These are phyloP conservation scores for Passalora sequoiae DNA, from an alignment of 2,329 filamentous ascomycete species.

Conservation along the genomic window DNA sequence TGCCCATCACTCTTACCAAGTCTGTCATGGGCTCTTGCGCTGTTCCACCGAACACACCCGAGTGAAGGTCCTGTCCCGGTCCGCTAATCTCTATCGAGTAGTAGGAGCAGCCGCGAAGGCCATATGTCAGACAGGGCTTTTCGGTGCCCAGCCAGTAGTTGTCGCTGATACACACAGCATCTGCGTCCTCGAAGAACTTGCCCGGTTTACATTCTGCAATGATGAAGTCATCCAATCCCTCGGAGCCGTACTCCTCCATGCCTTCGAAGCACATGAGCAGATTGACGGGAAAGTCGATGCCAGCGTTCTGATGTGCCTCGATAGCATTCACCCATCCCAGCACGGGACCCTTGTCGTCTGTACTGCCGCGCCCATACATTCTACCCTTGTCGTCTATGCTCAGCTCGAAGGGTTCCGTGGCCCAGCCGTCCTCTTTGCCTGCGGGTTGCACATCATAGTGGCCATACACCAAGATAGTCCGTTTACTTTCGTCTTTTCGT, in stretches of 20 bases:
- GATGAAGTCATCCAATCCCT: slow-evolving; percentile 94
- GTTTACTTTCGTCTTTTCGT: slow-evolving; percentile 84
- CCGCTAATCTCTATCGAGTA: slow-evolving; percentile 88
- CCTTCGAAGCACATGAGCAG: slow-evolving; percentile 99
- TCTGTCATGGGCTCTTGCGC: slow-evolving; percentile 99
- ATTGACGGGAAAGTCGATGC: slow-evolving; percentile 93
- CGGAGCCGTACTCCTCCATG: slow-evolving; percentile 98
- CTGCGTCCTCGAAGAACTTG: slow-evolving; percentile 89
- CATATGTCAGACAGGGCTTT: slow-evolving; percentile 97
- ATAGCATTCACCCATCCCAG: slow-evolving; percentile 97
- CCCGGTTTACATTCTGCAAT: slow-evolving; percentile 69
- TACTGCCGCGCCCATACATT: slow-evolving; percentile 94
- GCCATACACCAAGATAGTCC: slow-evolving; percentile 92
- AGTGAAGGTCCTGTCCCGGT: slow-evolving; percentile 89
- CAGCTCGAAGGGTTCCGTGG: slow-evolving; percentile 87
- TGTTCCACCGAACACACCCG: slow-evolving; percentile 92
- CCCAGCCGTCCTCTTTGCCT: slow-evolving; percentile 88
- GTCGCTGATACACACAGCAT: slow-evolving; percentile 96
- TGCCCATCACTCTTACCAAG: slow-evolving; percentile 72
- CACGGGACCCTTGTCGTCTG: slow-evolving; percentile 96
- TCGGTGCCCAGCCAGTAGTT: slow-evolving; percentile 99
- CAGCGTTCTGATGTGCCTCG: slow-evolving; percentile 92
- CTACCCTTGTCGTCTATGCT: slow-evolving; percentile 82
- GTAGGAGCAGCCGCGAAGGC: slow-evolving; percentile 95
- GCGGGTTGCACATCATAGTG: slow-evolving; percentile 99